Conservation (phyloP, 768 basidiomycete species). For the Botryobasidium botryosum region DNA sequence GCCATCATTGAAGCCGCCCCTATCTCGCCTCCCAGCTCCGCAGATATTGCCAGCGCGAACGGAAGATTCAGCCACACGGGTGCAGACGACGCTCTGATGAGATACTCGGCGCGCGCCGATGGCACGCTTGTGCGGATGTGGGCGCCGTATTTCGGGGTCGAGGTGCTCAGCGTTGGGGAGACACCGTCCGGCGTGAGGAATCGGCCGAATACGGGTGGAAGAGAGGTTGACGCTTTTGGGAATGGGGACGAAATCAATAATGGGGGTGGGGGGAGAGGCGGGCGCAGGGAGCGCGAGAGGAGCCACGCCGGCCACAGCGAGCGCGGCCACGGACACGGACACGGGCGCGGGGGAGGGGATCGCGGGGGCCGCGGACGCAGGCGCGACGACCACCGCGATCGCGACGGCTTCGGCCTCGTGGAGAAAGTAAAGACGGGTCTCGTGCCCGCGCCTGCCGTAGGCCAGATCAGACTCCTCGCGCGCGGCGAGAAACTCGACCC, state of each 20-base stretch:
- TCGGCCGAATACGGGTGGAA: slow-evolving; percentile 18
- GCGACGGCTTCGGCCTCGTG: slow-evolving; percentile 6
- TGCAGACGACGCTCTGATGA: slow-evolving; percentile 15
- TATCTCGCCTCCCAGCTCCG: slow-evolving; percentile 52
- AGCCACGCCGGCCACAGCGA: neutral
- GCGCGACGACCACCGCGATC: slow-evolving; percentile 4
- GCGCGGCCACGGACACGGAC: neutral
- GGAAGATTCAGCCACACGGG: slow-evolving; percentile 8
- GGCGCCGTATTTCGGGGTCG: slow-evolving; percentile 1
- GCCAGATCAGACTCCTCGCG: slow-evolving; percentile 69
- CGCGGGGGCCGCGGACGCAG: slow-evolving; percentile 4
- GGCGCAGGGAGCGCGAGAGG: too few species aligned
- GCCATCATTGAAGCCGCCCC: slow-evolving; percentile 37
- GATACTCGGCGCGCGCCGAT: slow-evolving; percentile 8
- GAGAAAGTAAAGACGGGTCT: slow-evolving; percentile 3
- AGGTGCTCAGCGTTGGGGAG: slow-evolving; percentile 18
- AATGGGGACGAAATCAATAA: neutral
- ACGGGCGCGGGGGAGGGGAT: slow-evolving; percentile 15
- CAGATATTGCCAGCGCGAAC: slow-evolving; percentile 27
- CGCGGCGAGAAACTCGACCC: slow-evolving; percentile 73
- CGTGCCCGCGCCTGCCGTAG: slow-evolving; percentile 41
- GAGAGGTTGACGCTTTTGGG: neutral
- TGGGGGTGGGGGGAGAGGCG: too few species aligned
- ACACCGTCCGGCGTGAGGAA: slow-evolving; percentile 10
- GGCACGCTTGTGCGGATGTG: neutral